Percentiles rank a stretch among this genome's conserved stretches.
These are phyloP conservation scores for Ambrosiella cleistominuta DNA, from an alignment of 2,329 filamentous ascomycete genomes.

Conservation along the genomic window DNA sequence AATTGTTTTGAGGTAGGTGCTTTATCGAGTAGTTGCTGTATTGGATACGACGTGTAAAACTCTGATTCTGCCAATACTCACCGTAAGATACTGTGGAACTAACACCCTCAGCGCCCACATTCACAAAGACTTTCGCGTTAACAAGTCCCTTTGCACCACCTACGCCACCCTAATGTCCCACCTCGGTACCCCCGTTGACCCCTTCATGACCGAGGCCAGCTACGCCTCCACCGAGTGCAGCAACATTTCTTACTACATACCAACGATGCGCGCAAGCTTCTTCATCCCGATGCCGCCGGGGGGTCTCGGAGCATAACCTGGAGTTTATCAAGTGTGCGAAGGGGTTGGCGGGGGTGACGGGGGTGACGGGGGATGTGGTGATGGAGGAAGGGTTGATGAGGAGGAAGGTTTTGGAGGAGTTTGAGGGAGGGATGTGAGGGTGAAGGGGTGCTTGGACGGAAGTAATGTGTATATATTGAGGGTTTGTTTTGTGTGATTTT, in stretches of 20 bases:
- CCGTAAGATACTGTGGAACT: neutral
- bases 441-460: neutral
- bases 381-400: neutral
- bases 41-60: neutral
- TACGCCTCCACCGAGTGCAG: neutral
- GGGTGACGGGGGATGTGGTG: conserved; percentile 17
- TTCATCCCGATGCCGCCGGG: conserved; percentile 21
- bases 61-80: neutral
- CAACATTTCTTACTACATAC: conserved; percentile 30
- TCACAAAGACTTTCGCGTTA: neutral
- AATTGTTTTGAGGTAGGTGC: neutral
- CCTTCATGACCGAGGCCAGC: neutral
- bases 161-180: neutral
- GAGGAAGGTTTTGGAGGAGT: neutral
- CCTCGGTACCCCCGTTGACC: neutral
- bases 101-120: neutral
- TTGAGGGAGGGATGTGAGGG: neutral
- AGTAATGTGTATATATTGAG: neutral
- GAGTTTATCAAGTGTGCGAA: conserved; percentile 22
- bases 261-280: conserved; percentile 32
- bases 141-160: neutral
- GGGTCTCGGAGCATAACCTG: neutral
- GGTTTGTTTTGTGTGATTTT: no score
- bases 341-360: conserved; percentile 21
- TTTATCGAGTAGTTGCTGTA: neutral